Conservation (phyloP, 495 filamentous ascomycete genomes). For the Rusavskia elegans region DNA sequence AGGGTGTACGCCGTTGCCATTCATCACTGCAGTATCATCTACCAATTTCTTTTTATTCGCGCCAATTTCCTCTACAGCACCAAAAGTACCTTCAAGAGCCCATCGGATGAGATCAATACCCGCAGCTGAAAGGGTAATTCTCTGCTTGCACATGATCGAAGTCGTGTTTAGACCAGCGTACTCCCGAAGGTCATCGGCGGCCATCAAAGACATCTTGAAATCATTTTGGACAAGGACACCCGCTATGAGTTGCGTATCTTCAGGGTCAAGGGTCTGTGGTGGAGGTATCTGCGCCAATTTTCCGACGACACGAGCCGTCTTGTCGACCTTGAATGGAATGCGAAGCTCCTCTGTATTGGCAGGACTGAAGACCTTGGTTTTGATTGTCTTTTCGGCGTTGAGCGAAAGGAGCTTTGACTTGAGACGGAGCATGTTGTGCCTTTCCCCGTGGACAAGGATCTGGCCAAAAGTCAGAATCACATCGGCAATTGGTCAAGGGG, state of each 20-base stretch:
- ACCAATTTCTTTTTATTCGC: conserved; percentile 25
- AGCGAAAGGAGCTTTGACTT: conserved; percentile 88
- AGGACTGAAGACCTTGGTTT: conserved; percentile 82
- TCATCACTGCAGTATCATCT: conserved; percentile 18
- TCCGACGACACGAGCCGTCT: conserved; percentile 89
- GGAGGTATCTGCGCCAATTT: conserved; percentile 72
- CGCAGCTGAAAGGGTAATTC: conserved; percentile 68
- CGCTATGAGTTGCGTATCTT: conserved; percentile 46
- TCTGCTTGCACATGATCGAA: conserved; percentile 79
- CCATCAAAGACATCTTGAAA: conserved; percentile 92
- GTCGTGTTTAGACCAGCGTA: conserved; percentile 92
- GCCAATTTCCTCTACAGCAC: conserved; percentile 56
- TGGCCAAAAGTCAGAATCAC: conserved; percentile 20
- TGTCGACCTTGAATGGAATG: conserved; percentile 92
- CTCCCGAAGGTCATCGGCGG: conserved; percentile 83
- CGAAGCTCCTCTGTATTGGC: conserved; percentile 89
- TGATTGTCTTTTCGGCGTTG: conserved; percentile 60
- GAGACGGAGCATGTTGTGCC: conserved; percentile 93
- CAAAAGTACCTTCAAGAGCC: conserved; percentile 89
- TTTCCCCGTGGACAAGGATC: conserved; percentile 94
- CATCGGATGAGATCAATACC: conserved; percentile 84
- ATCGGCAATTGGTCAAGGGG: neutral
- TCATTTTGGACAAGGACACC: conserved; percentile 94
- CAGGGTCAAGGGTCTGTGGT: conserved; percentile 27
- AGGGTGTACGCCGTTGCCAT: conserved; percentile 25